These are phyloP conservation scores for Inonotus hispidus DNA, from an alignment of 1,284 basidiomycete species.

Conservation along the genomic window DNA sequence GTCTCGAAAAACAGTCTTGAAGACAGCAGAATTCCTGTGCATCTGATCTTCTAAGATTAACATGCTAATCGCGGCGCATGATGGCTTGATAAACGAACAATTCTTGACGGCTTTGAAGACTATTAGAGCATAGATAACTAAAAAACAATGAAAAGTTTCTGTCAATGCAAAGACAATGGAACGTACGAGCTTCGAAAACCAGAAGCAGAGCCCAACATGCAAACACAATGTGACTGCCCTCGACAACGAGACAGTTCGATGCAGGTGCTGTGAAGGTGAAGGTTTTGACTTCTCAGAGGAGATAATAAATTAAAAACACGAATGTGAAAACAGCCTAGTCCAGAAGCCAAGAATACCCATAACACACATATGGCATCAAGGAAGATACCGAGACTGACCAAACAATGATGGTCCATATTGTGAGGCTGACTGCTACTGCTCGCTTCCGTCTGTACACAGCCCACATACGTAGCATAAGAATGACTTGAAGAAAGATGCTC, in stretches of 20 bases:
- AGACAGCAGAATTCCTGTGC: not conserved
- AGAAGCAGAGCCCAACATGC: slow-evolving; percentile 6
- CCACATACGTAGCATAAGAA: slow-evolving; percentile 2
- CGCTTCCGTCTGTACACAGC: not conserved
- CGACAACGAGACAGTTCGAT: not conserved
- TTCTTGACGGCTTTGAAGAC: not conserved
- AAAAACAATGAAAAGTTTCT: not conserved
- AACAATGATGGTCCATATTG: slow-evolving; percentile 3
- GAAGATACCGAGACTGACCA: slow-evolving; percentile 8
- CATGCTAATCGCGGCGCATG: not conserved
- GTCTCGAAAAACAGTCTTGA: slow-evolving; percentile 4
- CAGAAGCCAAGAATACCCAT: not conserved
- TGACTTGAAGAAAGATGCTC: not conserved
- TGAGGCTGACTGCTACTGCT: not conserved
- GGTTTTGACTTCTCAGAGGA: not conserved
- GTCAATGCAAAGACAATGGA: not conserved
- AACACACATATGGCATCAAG: not conserved
- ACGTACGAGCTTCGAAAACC: slow-evolving; percentile 7
- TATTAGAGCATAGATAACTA: not conserved
- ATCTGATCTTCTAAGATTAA: not conserved
- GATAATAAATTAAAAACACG: not conserved
- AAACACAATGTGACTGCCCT: slow-evolving; percentile 1
- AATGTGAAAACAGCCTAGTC: not conserved
- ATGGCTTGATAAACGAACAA: not conserved
- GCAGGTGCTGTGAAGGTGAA: not conserved